These are phyloP conservation scores for Odontarrhena argentea DNA, from an alignment of 345 rosid species.

Conservation along the genomic window DNA sequence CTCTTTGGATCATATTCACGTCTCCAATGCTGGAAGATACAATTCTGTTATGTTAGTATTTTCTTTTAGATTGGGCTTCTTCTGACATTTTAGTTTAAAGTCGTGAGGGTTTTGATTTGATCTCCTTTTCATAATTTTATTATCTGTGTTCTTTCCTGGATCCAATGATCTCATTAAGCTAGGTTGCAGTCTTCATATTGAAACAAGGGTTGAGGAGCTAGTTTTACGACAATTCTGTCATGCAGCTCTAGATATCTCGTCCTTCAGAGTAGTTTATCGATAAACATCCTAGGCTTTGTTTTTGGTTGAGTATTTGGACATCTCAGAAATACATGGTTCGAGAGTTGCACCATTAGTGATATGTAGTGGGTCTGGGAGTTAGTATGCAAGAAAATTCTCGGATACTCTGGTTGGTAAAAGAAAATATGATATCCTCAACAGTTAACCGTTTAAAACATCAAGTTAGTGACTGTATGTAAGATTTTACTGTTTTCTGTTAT, in stretches of 20 bases:
- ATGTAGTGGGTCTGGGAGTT: constrained; percentile 13
- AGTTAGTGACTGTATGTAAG: constrained; percentile 7
- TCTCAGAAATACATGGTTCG: background rate
- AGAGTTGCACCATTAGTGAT: background rate
- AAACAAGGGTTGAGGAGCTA: background rate
- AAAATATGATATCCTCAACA: background rate
- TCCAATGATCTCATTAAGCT: constrained; percentile 11
- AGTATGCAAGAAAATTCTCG: background rate
- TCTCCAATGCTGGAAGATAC: too few relatives aligned
- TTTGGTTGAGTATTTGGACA: background rate
- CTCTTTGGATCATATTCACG: too few relatives aligned
- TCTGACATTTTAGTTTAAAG: background rate
- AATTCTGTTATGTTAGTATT: too few relatives aligned
- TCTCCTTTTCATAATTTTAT: background rate
- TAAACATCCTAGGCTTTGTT: background rate
- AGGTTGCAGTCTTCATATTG: background rate
- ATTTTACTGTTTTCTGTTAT: constrained; percentile 11
- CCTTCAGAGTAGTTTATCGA: background rate
- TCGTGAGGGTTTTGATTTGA: background rate
- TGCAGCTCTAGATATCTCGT: background rate
- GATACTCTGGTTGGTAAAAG: background rate
- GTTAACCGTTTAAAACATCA: background rate
- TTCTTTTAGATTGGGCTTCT: background rate
- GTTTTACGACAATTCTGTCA: background rate
- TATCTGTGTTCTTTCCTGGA: background rate